Evolutionary conservation across 2,329 filamentous ascomycete genomes (phyloP), one percentile per base, ranked within the genome.

Genomic region (Colletotrichum sp.): DNA sequence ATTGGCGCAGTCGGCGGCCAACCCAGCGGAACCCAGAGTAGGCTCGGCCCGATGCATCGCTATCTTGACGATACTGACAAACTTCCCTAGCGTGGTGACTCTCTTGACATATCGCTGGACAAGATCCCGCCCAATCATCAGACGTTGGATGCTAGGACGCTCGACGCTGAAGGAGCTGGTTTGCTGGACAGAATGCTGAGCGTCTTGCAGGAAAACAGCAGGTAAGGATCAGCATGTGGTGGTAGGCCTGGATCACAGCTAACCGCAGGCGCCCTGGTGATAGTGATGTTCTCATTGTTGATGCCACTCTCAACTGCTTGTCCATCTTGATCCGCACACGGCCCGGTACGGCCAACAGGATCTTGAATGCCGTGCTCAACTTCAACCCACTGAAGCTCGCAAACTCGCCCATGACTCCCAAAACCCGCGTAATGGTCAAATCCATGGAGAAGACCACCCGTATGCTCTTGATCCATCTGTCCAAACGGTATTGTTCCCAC

Each of bases 401-500:
- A 70, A 93, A 91, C 78, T 91, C 91, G 3, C 92, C 93, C 5
- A 90, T 97, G 86, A 96, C 94, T 1, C 90, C 95, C 4, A 95
- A 92, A 80, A 90, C 91, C 64, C 95, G 93, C 78, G 93, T 99
- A 73, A 91, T 96, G 78, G 90, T 98, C 75, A 95, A 93, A 83
- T 98, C 96, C 7, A 97, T 99, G 92, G 96, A 98, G 83, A 95
- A 98, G 81, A 99, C 97, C 29, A 94, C 94, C 5, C 91, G 95
- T 78, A 92, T 95, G 77, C 86, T 99, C 61, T 88, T 98, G 51
- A 90, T 96, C 67, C 96, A 98, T 83, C 87, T 98, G 67, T 87
- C 93, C 77, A 96, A 96, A 85, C 90, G 92, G 93, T 94, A 87
- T 77, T 87, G 43, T 51, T 75, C 47, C 31, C 62, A 51, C 66